Conservation (phyloP, 768 basidiomycete species). For the Tylopilus subfusipes region DNA sequence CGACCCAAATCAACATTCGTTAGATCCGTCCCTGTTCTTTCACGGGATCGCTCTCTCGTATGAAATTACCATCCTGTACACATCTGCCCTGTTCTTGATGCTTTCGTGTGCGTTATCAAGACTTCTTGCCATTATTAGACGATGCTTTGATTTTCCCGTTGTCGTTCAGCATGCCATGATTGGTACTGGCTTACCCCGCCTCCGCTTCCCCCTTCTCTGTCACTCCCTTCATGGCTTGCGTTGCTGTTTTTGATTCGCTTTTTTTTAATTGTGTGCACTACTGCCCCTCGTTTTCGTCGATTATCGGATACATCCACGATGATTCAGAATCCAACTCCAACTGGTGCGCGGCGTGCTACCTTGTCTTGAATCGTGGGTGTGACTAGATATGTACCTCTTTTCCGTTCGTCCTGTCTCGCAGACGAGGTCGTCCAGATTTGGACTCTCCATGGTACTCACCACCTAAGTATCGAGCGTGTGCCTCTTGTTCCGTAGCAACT, state of each 20-base stretch:
- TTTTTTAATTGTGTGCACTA: constrained; percentile 9
- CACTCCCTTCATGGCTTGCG: constrained; percentile 15
- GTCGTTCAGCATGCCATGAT: constrained; percentile 11
- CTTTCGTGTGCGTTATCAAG: constrained; percentile 10
- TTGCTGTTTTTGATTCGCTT: background rate
- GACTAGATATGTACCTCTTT: too few relatives aligned
- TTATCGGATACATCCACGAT: background rate
- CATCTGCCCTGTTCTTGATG: constrained; percentile 7
- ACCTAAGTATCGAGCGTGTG: too few relatives aligned
- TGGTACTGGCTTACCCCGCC: constrained; percentile 12
- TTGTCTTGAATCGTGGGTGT: background rate
- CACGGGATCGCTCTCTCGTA: background rate
- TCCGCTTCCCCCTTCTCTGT: background rate
- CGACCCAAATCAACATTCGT: constrained; percentile 12
- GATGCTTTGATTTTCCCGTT: constrained; percentile 2
- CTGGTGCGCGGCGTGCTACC: background rate
- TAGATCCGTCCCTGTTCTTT: constrained; percentile 1
- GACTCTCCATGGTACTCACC: too few relatives aligned
- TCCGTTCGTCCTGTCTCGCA: too few relatives aligned
- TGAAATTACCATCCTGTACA: constrained; percentile 6
- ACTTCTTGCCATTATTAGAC: constrained; percentile 3
- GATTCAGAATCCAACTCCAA: background rate
- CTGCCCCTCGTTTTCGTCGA: constrained; percentile 2
- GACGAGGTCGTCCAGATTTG: too few relatives aligned
- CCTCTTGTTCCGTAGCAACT: too few relatives aligned